Evolutionary conservation across 73 alveolate species (phyloP).

Genomic region (Vitrella brassicaformis): DNA sequence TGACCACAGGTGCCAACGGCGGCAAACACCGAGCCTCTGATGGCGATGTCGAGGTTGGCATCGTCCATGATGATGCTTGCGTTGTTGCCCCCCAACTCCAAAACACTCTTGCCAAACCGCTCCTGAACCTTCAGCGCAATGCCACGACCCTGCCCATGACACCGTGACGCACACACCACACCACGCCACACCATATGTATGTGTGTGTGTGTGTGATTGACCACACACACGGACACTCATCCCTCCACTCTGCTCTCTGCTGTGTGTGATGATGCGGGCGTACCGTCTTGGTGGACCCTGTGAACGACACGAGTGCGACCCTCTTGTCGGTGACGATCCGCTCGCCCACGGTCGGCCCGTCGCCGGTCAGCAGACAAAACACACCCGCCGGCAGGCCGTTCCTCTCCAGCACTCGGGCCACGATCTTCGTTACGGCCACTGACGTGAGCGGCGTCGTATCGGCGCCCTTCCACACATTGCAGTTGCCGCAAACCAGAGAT

Average conservation of each 20-base stretch:
- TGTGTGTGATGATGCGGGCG: too few species aligned
- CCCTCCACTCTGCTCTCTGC: too few species aligned
- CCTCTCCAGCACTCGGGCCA: conserved; percentile 58
- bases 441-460: conserved; percentile 55
- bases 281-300: conserved; percentile 72
- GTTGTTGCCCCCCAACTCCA: conserved; percentile 84
- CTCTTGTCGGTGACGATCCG: conserved; percentile 57
- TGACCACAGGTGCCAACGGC: conserved; percentile 85
- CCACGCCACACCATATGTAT: too few species aligned
- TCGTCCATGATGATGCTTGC: conserved; percentile 69
- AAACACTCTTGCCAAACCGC: conserved; percentile 68
- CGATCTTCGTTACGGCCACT: conserved; percentile 59
- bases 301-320: conserved; percentile 64
- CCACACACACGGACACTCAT: too few species aligned
- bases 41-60: conserved; percentile 68
- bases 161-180: too few species aligned
- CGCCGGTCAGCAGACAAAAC: conserved; percentile 46
- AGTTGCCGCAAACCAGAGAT: conserved; percentile 73
- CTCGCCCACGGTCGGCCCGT: conserved; percentile 70
- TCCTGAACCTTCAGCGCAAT: conserved; percentile 52
- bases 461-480: conserved; percentile 73
- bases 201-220: too few species aligned
- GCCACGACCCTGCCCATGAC: too few species aligned
- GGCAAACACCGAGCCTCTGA: conserved; percentile 64
- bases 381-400: conserved; percentile 52